Evolutionary conservation across 2,329 filamentous ascomycete genomes (phyloP).

Genomic region (Blastomyces gilchristii): DNA sequence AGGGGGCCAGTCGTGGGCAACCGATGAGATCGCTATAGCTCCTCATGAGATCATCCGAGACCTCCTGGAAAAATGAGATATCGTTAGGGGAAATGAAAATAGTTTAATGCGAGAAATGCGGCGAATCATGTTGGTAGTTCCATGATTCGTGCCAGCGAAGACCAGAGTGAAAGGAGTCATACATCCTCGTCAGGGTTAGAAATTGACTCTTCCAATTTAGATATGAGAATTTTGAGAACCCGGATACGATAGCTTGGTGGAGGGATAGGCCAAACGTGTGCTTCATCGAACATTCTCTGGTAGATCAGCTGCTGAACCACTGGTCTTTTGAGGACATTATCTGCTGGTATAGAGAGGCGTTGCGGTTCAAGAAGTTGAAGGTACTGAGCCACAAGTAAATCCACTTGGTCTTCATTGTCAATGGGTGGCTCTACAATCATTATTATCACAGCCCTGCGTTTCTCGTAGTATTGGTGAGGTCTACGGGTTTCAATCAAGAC

Average conservation of each 20-base stretch:
- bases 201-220: conserved; percentile 62
- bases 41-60: conserved; percentile 70
- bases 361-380: conserved; percentile 60
- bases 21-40: conserved; percentile 56
- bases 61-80: conserved; percentile 49
- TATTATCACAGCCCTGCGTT: not conserved
- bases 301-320: conserved; percentile 59
- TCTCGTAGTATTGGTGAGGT: not conserved
- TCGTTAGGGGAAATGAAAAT: conserved; percentile 15
- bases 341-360: conserved; percentile 53
- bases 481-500: too few species aligned
- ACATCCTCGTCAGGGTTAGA: conserved; percentile 80
- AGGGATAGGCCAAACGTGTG: conserved; percentile 47
- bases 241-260: conserved; percentile 60
- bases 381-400: conserved; percentile 55
- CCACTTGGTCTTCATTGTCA: conserved; percentile 23
- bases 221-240: conserved; percentile 62
- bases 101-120: not conserved
- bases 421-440: conserved; percentile 9
- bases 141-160: conserved; percentile 18
- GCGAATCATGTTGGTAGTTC: conserved; percentile 10
- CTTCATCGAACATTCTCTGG: conserved; percentile 53
- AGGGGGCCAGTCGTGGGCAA: conserved; percentile 53
- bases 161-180: conserved; percentile 26
- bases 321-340: conserved; percentile 47